phyloP scores from a whole-genome alignment of 441 rosid species.

The Aleurites moluccanus region DNA sequence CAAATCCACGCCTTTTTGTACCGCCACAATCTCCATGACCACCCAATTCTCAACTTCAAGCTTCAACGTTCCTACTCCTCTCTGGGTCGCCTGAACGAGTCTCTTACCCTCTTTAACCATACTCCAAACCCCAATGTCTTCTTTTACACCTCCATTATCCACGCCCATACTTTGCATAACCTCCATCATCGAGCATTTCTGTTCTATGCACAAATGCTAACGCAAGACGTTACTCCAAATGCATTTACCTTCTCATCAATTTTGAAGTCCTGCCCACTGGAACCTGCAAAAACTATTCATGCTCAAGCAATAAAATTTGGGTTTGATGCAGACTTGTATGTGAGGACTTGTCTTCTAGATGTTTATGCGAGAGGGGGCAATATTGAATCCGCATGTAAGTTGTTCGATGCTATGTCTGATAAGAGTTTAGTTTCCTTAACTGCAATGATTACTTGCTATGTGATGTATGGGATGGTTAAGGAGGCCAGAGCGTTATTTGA shows the following conservation, averaged over 20 bases:
- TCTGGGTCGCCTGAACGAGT: constrained; percentile 38
- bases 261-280: constrained; percentile 49
- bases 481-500: constrained; percentile 63
- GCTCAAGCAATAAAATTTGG: constrained; percentile 53
- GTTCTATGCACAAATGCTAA: constrained; percentile 50
- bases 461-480: constrained; percentile 50
- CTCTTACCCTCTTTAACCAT: constrained; percentile 49
- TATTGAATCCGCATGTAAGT: constrained; percentile 44
- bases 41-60: constrained; percentile 62
- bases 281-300: constrained; percentile 42
- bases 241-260: constrained; percentile 64
- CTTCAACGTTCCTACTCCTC: constrained; percentile 76
- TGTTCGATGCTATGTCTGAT: constrained; percentile 70
- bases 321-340: constrained; percentile 51
- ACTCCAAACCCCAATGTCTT: constrained; percentile 47
- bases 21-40: constrained; percentile 52
- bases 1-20: constrained; percentile 67
- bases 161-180: constrained; percentile 37
- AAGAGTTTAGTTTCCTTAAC: constrained; percentile 68
- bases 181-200: constrained; percentile 41
- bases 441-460: constrained; percentile 67
- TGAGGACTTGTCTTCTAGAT: constrained; percentile 58
- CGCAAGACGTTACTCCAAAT: constrained; percentile 41
- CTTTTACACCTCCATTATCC: constrained; percentile 57
- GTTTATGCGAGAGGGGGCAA: constrained; percentile 56